Evolutionary conservation across 306 rosid genomes (phyloP).

Genomic region (Vigna angularis): DNA sequence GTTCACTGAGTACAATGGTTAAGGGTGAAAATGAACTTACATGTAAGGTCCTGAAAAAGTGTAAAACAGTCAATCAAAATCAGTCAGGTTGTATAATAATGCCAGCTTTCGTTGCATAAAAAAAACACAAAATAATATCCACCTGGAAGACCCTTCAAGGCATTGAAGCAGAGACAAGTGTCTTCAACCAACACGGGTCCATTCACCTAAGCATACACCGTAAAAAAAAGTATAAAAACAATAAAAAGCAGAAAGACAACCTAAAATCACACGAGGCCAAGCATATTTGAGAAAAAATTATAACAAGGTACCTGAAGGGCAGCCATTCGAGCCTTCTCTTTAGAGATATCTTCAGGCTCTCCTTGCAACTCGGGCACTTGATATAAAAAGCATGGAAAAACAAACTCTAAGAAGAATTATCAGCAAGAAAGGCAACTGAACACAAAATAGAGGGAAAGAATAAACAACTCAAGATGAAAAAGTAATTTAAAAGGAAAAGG

Average conservation of each 20-base stretch:
- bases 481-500: neutral
- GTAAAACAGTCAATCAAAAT: slow-evolving; percentile 42
- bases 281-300: neutral
- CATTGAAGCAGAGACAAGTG: slow-evolving; percentile 97
- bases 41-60: slow-evolving; percentile 91
- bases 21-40: slow-evolving; percentile 66
- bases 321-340: slow-evolving; percentile 95
- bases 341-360: slow-evolving; percentile 94
- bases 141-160: slow-evolving; percentile 99
- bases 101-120: slow-evolving; percentile 12
- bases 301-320: slow-evolving; percentile 70
- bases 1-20: slow-evolving; percentile 46
- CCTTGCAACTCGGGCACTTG: slow-evolving; percentile 98
- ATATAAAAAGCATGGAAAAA: slow-evolving; percentile 30
- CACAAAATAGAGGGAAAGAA: neutral
- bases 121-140: slow-evolving; percentile 28
- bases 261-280: slow-evolving; percentile 16
- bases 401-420: slow-evolving; percentile 8
- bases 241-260: neutral
- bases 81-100: slow-evolving; percentile 30
- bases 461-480: neutral
- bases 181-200: slow-evolving; percentile 98
- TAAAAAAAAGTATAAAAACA: neutral
- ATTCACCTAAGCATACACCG: slow-evolving; percentile 64
- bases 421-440: neutral